Evolutionary conservation across 164 flowering plant genomes (phyloP).

Genomic region (Warburgia ugandensis): DNA sequence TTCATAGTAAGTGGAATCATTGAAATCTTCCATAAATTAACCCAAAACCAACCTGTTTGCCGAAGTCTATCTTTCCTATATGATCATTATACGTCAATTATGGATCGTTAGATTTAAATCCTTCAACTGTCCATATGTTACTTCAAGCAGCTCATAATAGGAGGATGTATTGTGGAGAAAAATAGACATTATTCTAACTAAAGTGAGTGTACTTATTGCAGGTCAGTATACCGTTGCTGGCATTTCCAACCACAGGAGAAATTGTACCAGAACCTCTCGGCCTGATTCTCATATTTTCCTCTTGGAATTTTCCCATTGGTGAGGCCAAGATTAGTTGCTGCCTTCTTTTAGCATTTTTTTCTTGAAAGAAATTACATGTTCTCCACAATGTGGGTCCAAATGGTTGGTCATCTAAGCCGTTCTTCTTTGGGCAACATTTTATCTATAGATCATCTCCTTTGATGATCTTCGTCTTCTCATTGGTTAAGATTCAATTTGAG

Average conservation of each 20-base stretch:
- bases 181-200: background rate
- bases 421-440: too few species aligned
- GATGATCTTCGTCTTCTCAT: too few species aligned
- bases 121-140: too few species aligned
- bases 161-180: background rate
- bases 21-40: too few species aligned
- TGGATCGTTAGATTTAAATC: too few species aligned
- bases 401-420: background rate
- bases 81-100: too few species aligned
- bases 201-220: conserved; percentile 18
- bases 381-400: background rate
- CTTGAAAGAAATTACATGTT: background rate
- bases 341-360: background rate
- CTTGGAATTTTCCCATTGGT: conserved; percentile 89
- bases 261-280: conserved; percentile 80
- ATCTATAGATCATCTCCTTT: too few species aligned
- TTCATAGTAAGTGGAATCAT: too few species aligned
- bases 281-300: conserved; percentile 53
- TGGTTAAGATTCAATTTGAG: too few species aligned
- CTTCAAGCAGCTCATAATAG: too few species aligned
- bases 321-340: background rate
- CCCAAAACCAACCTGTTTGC: too few species aligned
- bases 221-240: conserved; percentile 39
- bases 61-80: too few species aligned
- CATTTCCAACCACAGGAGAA: conserved; percentile 63